phyloP scores from a whole-genome alignment of 208 protist species.

The Crithidia expoeki region DNA sequence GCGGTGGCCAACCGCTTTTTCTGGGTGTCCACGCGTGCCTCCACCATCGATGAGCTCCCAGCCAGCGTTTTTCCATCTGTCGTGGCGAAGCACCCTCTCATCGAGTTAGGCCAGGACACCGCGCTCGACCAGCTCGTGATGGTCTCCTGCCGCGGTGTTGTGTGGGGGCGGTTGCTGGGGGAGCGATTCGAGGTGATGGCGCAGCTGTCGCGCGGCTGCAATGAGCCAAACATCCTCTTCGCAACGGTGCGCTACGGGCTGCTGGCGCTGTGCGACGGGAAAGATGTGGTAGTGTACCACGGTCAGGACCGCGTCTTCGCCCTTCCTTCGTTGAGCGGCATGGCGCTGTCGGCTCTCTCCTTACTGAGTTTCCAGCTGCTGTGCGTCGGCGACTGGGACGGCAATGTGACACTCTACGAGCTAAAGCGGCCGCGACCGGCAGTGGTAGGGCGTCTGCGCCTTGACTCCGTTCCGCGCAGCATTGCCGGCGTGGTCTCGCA shows the following conservation, averaged over 20 bases:
- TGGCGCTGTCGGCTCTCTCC: slow-evolving; percentile 21
- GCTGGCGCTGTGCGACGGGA: slow-evolving; percentile 21
- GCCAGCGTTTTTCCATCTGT: not conserved
- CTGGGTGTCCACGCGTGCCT: slow-evolving; percentile 7
- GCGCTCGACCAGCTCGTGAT: slow-evolving; percentile 2
- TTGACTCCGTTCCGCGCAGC: slow-evolving; percentile 38
- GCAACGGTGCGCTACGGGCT: slow-evolving; percentile 15
- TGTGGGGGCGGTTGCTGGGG: slow-evolving; percentile 13
- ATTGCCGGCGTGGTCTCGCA: slow-evolving; percentile 24
- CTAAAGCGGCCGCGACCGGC: not conserved
- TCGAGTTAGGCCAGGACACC: slow-evolving; percentile 15
- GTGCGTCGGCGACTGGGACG: slow-evolving; percentile 26
- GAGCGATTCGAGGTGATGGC: slow-evolving; percentile 7
- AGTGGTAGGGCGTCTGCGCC: slow-evolving; percentile 7
- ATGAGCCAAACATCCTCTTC: slow-evolving; percentile 20
- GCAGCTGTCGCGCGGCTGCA: slow-evolving; percentile 9
- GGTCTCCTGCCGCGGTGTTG: slow-evolving; percentile 23
- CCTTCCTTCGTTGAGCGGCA: not conserved
- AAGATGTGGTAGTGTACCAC: slow-evolving; percentile 9
- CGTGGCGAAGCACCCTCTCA: slow-evolving; percentile 8
- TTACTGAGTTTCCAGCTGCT: slow-evolving; percentile 17
- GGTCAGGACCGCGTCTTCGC: slow-evolving; percentile 9
- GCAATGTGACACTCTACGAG: slow-evolving; percentile 20
- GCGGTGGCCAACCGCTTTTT: slow-evolving; percentile 24
- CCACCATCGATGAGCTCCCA: slow-evolving; percentile 14